phyloP scores from a whole-genome alignment of 106 monocot genomes.

The Dendrobium catenatum region DNA sequence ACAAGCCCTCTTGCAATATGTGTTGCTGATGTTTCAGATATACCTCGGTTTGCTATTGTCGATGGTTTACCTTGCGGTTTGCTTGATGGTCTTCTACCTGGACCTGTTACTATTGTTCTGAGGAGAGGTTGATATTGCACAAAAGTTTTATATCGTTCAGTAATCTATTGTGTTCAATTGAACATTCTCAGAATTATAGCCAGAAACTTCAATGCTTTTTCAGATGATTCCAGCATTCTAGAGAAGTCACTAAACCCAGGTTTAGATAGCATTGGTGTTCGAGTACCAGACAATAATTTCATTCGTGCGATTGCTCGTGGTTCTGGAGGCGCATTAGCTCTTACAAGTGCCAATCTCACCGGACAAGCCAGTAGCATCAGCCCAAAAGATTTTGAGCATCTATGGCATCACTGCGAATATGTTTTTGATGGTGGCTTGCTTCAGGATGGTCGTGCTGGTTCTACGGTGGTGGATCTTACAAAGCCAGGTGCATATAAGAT shows the following conservation, averaged over 20 bases:
- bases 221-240: conserved; percentile 66
- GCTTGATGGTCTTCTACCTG: conserved; percentile 78
- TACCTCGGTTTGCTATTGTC: conserved; percentile 60
- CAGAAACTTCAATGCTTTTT: conserved; percentile 11
- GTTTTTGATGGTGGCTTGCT: conserved; percentile 85
- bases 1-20: conserved; percentile 84
- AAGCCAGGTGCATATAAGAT: conserved; percentile 54
- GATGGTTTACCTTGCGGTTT: conserved; percentile 70
- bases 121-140: conserved; percentile 43
- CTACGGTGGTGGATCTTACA: conserved; percentile 82
- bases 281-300: conserved; percentile 77
- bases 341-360: conserved; percentile 90
- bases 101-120: conserved; percentile 87
- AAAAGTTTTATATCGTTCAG: background rate
- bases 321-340: conserved; percentile 79
- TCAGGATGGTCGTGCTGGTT: conserved; percentile 77
- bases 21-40: conserved; percentile 91
- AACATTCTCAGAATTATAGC: background rate
- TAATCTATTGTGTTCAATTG: background rate
- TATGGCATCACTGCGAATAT: conserved; percentile 70
- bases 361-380: conserved; percentile 76
- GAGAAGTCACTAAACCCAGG: conserved; percentile 85
- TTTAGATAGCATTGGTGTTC: conserved; percentile 79
- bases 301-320: conserved; percentile 64
- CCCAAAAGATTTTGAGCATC: conserved; percentile 63